Evolutionary conservation across 2,329 filamentous ascomycete species (phyloP).

Genomic region (Aspergillus bombycis): DNA sequence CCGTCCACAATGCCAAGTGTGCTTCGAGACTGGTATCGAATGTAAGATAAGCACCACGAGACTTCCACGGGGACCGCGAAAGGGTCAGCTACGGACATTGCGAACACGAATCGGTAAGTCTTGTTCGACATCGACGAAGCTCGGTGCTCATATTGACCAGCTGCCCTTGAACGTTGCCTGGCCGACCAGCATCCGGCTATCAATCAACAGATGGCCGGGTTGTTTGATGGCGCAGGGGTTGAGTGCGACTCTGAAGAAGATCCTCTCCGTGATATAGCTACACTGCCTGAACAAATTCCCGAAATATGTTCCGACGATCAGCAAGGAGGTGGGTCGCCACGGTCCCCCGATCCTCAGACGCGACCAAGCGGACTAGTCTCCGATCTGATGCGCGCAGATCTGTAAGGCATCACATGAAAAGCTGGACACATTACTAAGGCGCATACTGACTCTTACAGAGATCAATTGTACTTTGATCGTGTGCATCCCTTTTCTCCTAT

Average conservation of each 20-base stretch:
- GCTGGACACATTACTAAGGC: not conserved
- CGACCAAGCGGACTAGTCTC: slow-evolving; percentile 15
- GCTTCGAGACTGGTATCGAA: slow-evolving; percentile 30
- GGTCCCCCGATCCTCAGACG: slow-evolving; percentile 11
- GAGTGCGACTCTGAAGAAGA: slow-evolving; percentile 24
- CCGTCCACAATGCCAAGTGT: slow-evolving; percentile 31
- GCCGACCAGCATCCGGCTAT: slow-evolving; percentile 30
- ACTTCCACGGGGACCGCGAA: slow-evolving; percentile 31
- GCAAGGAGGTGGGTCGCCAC: slow-evolving; percentile 12
- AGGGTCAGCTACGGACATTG: slow-evolving; percentile 32
- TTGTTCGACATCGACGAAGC: not conserved
- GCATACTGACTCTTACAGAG: slow-evolving; percentile 18
- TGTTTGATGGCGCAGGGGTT: slow-evolving; percentile 17
- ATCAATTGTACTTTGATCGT: slow-evolving; percentile 37
- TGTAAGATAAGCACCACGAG: slow-evolving; percentile 32
- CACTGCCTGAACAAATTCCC: slow-evolving; percentile 3
- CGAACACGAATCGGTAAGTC: slow-evolving; percentile 32
- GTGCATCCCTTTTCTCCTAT: slow-evolving; percentile 34
- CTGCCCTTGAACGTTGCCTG: slow-evolving; percentile 31
- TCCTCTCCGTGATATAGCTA: slow-evolving; percentile 11
- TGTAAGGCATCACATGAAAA: slow-evolving; percentile 14
- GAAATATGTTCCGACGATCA: slow-evolving; percentile 5
- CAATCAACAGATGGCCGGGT: slow-evolving; percentile 17
- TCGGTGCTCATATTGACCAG: slow-evolving; percentile 15
- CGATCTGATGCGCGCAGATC: slow-evolving; percentile 24